Evolutionary conservation across 202 grass and related monocot species (phyloP).

Genomic region (Cymbopogon flexuosus): DNA sequence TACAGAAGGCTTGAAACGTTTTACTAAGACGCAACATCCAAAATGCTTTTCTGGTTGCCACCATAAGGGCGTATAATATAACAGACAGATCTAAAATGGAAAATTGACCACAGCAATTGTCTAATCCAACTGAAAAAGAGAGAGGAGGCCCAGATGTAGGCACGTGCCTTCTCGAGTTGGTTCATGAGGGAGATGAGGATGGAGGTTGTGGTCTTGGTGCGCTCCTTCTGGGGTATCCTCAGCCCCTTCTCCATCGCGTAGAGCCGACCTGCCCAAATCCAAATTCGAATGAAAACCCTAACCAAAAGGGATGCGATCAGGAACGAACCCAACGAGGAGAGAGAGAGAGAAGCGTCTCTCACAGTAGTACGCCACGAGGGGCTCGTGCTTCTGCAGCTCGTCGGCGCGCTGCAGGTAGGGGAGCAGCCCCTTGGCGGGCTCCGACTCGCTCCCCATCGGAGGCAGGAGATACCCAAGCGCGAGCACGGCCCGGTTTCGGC

Average conservation of each 20-base stretch:
- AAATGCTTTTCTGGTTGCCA: not conserved
- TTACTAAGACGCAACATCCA: not conserved
- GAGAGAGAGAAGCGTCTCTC: not conserved
- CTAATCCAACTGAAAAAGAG: not conserved
- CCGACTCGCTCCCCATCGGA: constrained; percentile 64
- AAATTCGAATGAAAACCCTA: constrained; percentile 25
- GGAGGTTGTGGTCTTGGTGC: constrained; percentile 85
- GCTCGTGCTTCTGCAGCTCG: constrained; percentile 99
- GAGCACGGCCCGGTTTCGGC: not conserved
- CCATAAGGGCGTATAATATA: not conserved
- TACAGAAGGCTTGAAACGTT: not conserved
- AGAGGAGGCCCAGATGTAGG: not conserved
- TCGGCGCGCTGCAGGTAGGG: constrained; percentile 97
- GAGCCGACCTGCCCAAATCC: constrained; percentile 57
- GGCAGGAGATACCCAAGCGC: not conserved
- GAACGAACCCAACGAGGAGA: not conserved
- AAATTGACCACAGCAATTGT: constrained; percentile 7
- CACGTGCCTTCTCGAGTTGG: constrained; percentile 81
- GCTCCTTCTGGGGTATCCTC: constrained; percentile 67
- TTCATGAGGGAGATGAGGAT: constrained; percentile 90
- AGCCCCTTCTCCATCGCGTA: constrained; percentile 93
- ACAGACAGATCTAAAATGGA: constrained; percentile 6
- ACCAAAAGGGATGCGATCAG: not conserved
- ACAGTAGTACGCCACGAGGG: constrained; percentile 99
- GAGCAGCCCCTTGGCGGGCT: constrained; percentile 87